Base-by-base conservation (phyloP, 345 rosid species). In the Heritiera littoralis region DNA sequence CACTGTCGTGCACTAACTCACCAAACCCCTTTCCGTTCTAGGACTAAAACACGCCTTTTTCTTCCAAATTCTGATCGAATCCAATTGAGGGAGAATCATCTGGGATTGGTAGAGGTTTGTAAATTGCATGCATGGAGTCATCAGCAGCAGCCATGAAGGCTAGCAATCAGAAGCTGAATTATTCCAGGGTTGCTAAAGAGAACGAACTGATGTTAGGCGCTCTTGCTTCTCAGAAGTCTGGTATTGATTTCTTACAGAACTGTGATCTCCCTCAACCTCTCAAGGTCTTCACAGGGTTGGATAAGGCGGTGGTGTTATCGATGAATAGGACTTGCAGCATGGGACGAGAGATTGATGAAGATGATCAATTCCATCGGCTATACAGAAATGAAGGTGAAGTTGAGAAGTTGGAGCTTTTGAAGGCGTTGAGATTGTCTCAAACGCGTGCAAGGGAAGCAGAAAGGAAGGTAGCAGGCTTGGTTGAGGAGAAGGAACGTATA, bases 401-500 rank as follows among this genome's bases (percentile, higher is more conserved):
- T 8, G 83, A 77, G 63, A 86, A 82, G 78, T 59, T 88, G 83
- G 91, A 88, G 86, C 81, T 92, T 41, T 56, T 89, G 55, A 92
- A 81, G 88, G 96, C 96, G 3, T 70, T 92, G 82, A 80, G 91
- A 65, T 74, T 87, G 78, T 91, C 93, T 0, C 93, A 91, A 61
- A 89, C 93, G 45, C 80, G 92, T 18, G 95, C 93, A 5, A 87
- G 95, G 55, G 90, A 90, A 74, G 93, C 93, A 3, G 95, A 92
- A 81, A 83, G 75, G 86, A 85, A 80, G 75, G 87, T 85, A 49
- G 83, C 70, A 3, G 77, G 28, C 2, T 78, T 90, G 79, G 85
- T 75, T 0, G 67, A 80, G 76, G 92, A 92, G 83, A 86, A 49
- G 43, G 89, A 90, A 12, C 52, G 35, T 32, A 28, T 89, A 9